Percentiles rank a stretch among this genome's conserved stretches.
These are phyloP conservation scores for Alternaria alternata DNA, from an alignment of 2,329 filamentous ascomycete species.

Conservation along the genomic window DNA sequence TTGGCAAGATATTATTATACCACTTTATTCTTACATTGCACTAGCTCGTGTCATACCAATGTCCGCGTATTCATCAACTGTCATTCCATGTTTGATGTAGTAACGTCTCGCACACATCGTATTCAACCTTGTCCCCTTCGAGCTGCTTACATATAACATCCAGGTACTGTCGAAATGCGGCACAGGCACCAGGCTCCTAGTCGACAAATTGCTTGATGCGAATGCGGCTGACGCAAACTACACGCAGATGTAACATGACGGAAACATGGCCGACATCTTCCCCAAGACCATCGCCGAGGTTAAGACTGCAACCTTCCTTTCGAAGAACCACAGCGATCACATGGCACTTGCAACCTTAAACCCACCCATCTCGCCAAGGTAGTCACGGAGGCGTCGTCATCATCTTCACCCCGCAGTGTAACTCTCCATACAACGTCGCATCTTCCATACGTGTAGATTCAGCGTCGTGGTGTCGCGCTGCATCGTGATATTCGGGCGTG, in stretches of 20 bases:
- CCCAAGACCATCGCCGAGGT: not conserved
- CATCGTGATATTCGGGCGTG: not conserved
- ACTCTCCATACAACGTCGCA: not conserved
- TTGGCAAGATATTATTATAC: constrained; percentile 4
- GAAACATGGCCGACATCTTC: not conserved
- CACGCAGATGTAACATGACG: not conserved
- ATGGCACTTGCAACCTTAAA: not conserved
- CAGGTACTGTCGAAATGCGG: not conserved
- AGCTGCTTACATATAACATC: not conserved
- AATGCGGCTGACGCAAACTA: not conserved
- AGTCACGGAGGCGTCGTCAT: not conserved
- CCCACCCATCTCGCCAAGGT: not conserved
- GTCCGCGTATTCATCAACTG: not conserved
- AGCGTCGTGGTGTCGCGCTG: not conserved
- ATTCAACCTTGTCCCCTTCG: not conserved
- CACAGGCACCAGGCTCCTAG: not conserved
- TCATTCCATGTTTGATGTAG: not conserved
- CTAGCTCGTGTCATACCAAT: not conserved
- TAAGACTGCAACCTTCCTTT: not conserved
- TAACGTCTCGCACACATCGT: not conserved
- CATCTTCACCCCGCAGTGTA: not conserved
- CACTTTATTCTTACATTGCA: not conserved
- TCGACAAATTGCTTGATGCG: not conserved
- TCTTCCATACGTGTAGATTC: not conserved
- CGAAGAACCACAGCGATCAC: not conserved